A percentile compares a stretch with the other conserved stretches of the same genome.
Evolutionary conservation across 106 monocot species (phyloP).

Genomic region (Hemerocallis citrina): DNA sequence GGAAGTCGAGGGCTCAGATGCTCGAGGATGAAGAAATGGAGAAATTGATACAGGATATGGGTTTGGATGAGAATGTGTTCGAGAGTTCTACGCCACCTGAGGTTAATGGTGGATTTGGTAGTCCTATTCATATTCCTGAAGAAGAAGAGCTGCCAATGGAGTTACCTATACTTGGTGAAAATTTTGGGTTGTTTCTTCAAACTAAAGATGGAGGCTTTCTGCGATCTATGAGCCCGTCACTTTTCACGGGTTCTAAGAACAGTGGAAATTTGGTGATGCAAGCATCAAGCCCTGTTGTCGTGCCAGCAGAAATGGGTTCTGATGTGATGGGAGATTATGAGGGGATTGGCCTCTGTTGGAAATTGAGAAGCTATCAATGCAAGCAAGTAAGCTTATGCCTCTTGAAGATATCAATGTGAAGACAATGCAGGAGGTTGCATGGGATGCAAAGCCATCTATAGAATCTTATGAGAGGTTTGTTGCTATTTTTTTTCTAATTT

Average conservation of each 20-base stretch:
- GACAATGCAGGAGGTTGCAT: conserved; percentile 73
- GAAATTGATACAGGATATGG: conserved; percentile 72
- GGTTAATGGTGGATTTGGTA: conserved; percentile 51
- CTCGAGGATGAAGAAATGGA: conserved; percentile 83
- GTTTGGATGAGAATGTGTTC: conserved; percentile 69
- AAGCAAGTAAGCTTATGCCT: conserved; percentile 86
- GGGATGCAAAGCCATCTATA: conserved; percentile 54
- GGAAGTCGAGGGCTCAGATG: conserved; percentile 46
- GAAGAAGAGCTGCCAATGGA: conserved; percentile 44
- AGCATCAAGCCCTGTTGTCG: conserved; percentile 75
- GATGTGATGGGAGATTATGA: conserved; percentile 85
- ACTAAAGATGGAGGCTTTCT: conserved; percentile 85
- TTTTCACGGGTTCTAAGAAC: conserved; percentile 67
- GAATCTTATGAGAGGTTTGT: conserved; percentile 44
- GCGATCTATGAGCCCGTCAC: conserved; percentile 73
- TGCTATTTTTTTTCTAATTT: not conserved
- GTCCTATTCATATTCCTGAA: conserved; percentile 55
- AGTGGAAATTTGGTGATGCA: conserved; percentile 81
- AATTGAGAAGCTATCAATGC: conserved; percentile 86
- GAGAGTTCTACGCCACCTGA: conserved; percentile 46
- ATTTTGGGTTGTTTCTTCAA: conserved; percentile 66
- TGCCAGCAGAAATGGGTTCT: conserved; percentile 93
- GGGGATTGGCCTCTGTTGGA: conserved; percentile 65
- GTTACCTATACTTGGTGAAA: conserved; percentile 61
- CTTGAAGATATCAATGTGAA: conserved; percentile 89